Percentiles rank a stretch among this genome's conserved stretches.
phyloP scores from a whole-genome alignment of 2,329 filamentous ascomycete genomes.

The Xylaria sp. region DNA sequence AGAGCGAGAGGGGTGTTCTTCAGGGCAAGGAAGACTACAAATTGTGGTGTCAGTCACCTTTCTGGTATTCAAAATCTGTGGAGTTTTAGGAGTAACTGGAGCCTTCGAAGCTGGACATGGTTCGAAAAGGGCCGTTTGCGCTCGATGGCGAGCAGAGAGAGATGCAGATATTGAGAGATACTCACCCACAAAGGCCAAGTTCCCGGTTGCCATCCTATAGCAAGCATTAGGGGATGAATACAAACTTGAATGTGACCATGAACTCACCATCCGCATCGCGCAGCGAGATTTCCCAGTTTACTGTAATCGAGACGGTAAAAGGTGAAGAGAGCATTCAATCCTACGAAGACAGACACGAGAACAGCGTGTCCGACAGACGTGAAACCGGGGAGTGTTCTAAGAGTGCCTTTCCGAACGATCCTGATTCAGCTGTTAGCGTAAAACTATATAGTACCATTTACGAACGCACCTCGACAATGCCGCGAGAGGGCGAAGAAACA shows the following conservation, averaged over 20 bases:
- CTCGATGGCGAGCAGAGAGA: neutral
- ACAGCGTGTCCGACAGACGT: slow-evolving; percentile 47
- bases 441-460: neutral
- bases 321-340: slow-evolving; percentile 44
- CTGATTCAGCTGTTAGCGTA: slow-evolving; percentile 24
- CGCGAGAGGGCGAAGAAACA: slow-evolving; percentile 31
- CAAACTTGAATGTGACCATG: neutral
- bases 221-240: slow-evolving; percentile 20
- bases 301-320: slow-evolving; percentile 39
- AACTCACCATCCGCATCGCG: slow-evolving; percentile 42
- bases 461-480: slow-evolving; percentile 33
- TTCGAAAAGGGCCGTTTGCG: neutral
- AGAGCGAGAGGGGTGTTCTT: slow-evolving; percentile 55
- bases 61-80: neutral
- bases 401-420: slow-evolving; percentile 32
- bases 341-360: slow-evolving; percentile 43
- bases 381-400: slow-evolving; percentile 45
- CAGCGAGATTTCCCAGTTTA: slow-evolving; percentile 36
- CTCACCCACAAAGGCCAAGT: slow-evolving; percentile 43
- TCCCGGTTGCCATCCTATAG: slow-evolving; percentile 52
- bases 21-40: slow-evolving; percentile 54
- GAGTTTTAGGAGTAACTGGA: neutral
- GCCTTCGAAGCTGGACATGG: neutral
- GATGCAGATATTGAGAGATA: neutral
- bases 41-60: slow-evolving; percentile 6